Percentiles rank a stretch among this genome's conserved stretches.
Conservation (phyloP, 768 basidiomycete genomes). For the Tubosaeta sp. region DNA sequence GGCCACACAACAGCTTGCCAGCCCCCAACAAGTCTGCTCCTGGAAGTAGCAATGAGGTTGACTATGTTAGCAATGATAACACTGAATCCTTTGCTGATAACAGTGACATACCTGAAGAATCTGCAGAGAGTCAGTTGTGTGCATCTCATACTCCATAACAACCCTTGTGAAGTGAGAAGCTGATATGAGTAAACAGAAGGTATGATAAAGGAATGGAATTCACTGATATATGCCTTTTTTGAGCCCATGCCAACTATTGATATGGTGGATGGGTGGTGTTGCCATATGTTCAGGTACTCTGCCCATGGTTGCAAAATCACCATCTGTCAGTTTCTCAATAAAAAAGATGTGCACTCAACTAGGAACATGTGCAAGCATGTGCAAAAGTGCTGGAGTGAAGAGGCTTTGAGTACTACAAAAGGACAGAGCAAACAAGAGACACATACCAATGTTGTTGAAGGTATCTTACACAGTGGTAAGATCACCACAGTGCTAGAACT, state of each 20-base stretch:
- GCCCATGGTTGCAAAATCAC: neutral
- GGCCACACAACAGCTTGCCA: too few species aligned
- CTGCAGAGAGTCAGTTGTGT: too few species aligned
- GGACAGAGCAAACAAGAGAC: constrained; percentile 1
- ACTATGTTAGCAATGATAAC: too few species aligned
- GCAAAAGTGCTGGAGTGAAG: constrained; percentile 16
- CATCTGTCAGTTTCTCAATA: constrained; percentile 7
- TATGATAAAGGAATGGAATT: constrained; percentile 1
- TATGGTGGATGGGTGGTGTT: neutral
- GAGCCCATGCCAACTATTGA: neutral
- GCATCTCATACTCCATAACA: too few species aligned
- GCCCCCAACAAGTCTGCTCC: too few species aligned
- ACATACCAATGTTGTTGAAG: neutral
- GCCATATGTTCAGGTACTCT: neutral
- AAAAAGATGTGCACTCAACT: constrained; percentile 15
- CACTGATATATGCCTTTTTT: constrained; percentile 3
- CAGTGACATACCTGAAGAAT: too few species aligned
- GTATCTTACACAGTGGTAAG: constrained; percentile 3
- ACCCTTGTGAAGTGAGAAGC: too few species aligned
- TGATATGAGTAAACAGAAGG: too few species aligned
- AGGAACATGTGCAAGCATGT: constrained; percentile 15
- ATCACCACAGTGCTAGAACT: constrained; percentile 4
- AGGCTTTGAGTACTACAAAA: constrained; percentile 5
- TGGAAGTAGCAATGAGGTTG: too few species aligned
- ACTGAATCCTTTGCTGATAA: too few species aligned